Conservation (phyloP, 1,139 yeast genomes). For the Geotrichum cucujoidarum region DNA sequence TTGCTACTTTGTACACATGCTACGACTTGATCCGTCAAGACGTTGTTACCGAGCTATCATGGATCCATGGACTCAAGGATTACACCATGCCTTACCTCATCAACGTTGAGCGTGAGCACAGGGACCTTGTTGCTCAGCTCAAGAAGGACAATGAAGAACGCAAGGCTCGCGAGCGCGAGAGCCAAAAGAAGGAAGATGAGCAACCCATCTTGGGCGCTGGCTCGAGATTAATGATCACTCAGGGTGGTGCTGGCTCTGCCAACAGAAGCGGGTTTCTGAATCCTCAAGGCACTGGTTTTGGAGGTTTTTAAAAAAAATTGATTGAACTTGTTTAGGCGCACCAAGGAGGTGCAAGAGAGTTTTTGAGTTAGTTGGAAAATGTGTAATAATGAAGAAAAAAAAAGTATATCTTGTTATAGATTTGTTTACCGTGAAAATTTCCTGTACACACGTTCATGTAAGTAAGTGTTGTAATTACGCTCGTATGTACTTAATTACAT, state of each 20-base stretch:
- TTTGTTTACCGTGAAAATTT: too few species aligned
- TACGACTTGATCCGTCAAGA: conserved; percentile 78
- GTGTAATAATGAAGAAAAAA: background rate
- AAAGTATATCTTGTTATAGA: background rate
- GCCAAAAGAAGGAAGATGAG: conserved; percentile 44
- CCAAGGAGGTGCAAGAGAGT: background rate
- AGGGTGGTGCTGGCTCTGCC: conserved; percentile 20
- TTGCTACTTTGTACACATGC: conserved; percentile 82
- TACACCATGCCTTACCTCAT: conserved; percentile 91
- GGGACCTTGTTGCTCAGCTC: conserved; percentile 58
- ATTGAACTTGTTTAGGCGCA: too few species aligned
- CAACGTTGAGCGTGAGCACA: conserved; percentile 71
- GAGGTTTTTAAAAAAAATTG: background rate
- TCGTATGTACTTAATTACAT: too few species aligned
- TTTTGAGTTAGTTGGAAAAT: background rate
- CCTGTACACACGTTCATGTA: too few species aligned
- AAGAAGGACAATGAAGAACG: conserved; percentile 67
- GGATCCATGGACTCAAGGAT: conserved; percentile 79
- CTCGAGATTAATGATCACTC: conserved; percentile 33
- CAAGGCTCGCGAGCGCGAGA: conserved; percentile 55
- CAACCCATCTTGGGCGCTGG: conserved; percentile 38
- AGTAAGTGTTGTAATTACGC: too few species aligned
- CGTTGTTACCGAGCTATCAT: conserved; percentile 79
- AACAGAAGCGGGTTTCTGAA: conserved; percentile 1
- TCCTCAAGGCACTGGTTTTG: background rate